Evolutionary conservation across 768 basidiomycete species (phyloP).

Genomic region (Boletus eberwhitei): DNA sequence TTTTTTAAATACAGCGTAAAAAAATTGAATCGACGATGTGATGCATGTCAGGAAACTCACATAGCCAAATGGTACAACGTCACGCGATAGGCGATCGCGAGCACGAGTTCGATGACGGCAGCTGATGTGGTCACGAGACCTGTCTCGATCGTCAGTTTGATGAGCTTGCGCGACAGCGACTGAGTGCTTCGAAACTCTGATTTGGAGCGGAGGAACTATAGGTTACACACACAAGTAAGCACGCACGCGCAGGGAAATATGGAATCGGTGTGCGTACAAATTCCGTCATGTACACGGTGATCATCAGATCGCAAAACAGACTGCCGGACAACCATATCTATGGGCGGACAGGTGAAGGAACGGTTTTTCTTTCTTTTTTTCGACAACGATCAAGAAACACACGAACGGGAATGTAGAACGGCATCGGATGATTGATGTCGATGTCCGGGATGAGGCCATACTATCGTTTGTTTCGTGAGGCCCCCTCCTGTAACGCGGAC

Average conservation of each 20-base stretch:
- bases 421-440: neutral
- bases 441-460: conserved; percentile 10
- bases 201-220: conserved; percentile 2
- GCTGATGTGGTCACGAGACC: conserved; percentile 11
- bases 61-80: conserved; percentile 8
- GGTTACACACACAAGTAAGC: neutral
- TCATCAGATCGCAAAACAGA: conserved; percentile 10
- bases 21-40: neutral
- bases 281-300: conserved; percentile 9
- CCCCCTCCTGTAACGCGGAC: neutral
- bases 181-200: neutral
- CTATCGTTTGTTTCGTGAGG: neutral
- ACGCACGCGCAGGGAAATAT: neutral
- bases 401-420: conserved; percentile 9
- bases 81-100: conserved; percentile 5
- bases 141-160: conserved; percentile 11
- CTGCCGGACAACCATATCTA: conserved; percentile 7
- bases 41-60: neutral
- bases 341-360: neutral
- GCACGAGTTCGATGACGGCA: conserved; percentile 1
- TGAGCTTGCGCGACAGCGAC: neutral
- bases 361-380: no score
- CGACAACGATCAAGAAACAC: neutral
- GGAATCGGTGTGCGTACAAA: neutral
- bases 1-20: neutral